Base-by-base conservation (phyloP, 2,329 filamentous ascomycete genomes). In the Thielaviopsis populi region DNA sequence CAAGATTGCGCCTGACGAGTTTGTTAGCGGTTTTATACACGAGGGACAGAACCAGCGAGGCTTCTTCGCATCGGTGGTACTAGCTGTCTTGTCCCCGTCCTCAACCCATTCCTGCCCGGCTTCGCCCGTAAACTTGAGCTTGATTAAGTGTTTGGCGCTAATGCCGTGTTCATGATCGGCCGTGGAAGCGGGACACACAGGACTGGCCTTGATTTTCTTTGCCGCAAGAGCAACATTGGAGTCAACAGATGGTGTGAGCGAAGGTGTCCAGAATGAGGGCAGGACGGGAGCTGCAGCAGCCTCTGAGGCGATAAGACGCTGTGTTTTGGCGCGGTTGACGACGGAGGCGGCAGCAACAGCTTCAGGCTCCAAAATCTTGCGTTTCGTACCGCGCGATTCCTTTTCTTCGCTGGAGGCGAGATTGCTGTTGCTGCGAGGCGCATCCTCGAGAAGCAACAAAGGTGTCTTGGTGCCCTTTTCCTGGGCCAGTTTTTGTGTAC, bases 261-360 rank as follows among this genome's bases (percentile, higher is more conserved):
- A 89, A 0, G 91, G 92, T 0, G 92, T 87, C 94, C 92, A 97
- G 75, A 97, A 97, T 0, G 90, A 95, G 0, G 90, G 89, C 0
- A 96, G 76, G 17, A 81, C 80, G 0, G 83, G 81, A 73, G 87
- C 88, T 8, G 81, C 78, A 2, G 83, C 80, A 71, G 86, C 88
- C 72, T 95, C 89, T 50, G 83, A 81, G 62, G 89, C 84, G 65
- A 94, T 80, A 22, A 84, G 83, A 66, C 41, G 80, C 78, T 66
- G 84, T 81, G 71, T 95, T 90, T 65, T 86, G 83, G 63, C 77
- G 76, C 3, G 85, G 86, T 69, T 91, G 85, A 53, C 84, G 80
- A 67, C 82, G 78, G 62, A 95, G 76, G 72, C 94, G 89, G 48
- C 87, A 84, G 68, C 33, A 7, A 42, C 40, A 56, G 88, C 86